Conservation (phyloP, 495 filamentous ascomycete species). For the Annulohypoxylon maeteangense region DNA sequence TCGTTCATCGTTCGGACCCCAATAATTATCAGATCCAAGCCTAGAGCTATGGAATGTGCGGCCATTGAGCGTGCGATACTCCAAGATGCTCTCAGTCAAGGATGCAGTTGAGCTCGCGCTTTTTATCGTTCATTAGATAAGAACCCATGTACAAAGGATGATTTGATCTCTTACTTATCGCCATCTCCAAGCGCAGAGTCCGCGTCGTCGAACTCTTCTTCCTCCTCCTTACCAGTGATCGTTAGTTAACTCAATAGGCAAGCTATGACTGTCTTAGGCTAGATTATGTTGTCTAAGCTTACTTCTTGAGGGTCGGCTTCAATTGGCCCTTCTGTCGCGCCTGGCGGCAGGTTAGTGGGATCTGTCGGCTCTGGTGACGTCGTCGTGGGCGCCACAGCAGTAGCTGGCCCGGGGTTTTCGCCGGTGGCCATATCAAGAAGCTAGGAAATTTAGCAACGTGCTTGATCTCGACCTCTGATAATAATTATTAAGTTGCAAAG, state of each 20-base stretch:
- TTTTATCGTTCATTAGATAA: slow-evolving; percentile 14
- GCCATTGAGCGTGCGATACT: slow-evolving; percentile 57
- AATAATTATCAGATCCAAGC: slow-evolving; percentile 27
- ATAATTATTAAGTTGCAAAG: slow-evolving; percentile 2
- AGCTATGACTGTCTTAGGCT: not conserved
- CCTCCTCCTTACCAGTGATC: slow-evolving; percentile 20
- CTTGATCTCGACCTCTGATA: slow-evolving; percentile 4
- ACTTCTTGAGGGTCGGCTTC: slow-evolving; percentile 24
- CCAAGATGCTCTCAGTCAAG: slow-evolving; percentile 55
- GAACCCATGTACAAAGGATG: not conserved
- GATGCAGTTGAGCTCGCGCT: slow-evolving; percentile 56
- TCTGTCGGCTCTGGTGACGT: not conserved
- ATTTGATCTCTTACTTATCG: slow-evolving; percentile 43
- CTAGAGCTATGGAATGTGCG: slow-evolving; percentile 53
- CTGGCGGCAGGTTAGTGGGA: slow-evolving; percentile 1
- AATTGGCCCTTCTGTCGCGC: slow-evolving; percentile 26
- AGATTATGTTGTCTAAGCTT: slow-evolving; percentile 5
- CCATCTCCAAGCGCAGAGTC: slow-evolving; percentile 52
- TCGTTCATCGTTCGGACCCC: slow-evolving; percentile 55
- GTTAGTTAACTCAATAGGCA: slow-evolving; percentile 10
- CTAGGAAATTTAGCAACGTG: slow-evolving; percentile 5
- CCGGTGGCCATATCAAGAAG: slow-evolving; percentile 20
- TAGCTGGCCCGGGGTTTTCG: not conserved
- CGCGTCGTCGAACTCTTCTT: slow-evolving; percentile 42
- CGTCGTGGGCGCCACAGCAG: not conserved